Conservation (phyloP, 257 asterid species). For the Cynanchum wilfordii region DNA sequence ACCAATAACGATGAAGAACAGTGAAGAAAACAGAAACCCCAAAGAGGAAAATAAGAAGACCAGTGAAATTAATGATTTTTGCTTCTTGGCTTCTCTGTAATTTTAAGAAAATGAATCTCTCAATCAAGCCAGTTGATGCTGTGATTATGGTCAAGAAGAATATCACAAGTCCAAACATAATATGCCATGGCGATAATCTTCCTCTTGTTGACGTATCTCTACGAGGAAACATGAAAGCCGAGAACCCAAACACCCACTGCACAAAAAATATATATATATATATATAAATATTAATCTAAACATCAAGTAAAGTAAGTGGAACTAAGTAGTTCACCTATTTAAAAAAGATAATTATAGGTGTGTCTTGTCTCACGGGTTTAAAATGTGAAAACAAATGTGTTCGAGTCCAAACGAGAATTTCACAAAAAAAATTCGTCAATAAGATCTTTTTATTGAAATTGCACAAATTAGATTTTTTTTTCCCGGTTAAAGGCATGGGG, state of each 20-base stretch:
- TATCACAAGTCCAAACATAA: conserved; percentile 33
- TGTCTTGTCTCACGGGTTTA: too few species aligned
- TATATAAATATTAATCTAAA: too few species aligned
- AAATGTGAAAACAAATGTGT: too few species aligned
- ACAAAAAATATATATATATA: neutral
- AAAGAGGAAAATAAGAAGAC: conserved; percentile 41
- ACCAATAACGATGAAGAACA: conserved; percentile 24
- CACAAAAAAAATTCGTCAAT: too few species aligned
- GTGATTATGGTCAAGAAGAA: conserved; percentile 47
- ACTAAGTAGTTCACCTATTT: too few species aligned
- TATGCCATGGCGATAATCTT: conserved; percentile 47
- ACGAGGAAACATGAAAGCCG: conserved; percentile 31
- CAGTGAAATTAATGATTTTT: conserved; percentile 45
- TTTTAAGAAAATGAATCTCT: conserved; percentile 32
- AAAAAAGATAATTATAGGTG: too few species aligned
- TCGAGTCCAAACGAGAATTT: too few species aligned
- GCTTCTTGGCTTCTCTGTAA: conserved; percentile 37
- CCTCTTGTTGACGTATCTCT: conserved; percentile 22
- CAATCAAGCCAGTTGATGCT: conserved; percentile 46
- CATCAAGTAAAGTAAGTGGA: too few species aligned
- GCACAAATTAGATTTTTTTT: too few species aligned
- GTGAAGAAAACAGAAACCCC: conserved; percentile 38
- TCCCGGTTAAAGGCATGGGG: too few species aligned
- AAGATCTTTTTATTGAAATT: too few species aligned
- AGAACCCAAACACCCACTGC: conserved; percentile 48